phyloP scores from a whole-genome alignment of 2,329 filamentous ascomycete genomes.

The Pseudocercospora crystallina region DNA sequence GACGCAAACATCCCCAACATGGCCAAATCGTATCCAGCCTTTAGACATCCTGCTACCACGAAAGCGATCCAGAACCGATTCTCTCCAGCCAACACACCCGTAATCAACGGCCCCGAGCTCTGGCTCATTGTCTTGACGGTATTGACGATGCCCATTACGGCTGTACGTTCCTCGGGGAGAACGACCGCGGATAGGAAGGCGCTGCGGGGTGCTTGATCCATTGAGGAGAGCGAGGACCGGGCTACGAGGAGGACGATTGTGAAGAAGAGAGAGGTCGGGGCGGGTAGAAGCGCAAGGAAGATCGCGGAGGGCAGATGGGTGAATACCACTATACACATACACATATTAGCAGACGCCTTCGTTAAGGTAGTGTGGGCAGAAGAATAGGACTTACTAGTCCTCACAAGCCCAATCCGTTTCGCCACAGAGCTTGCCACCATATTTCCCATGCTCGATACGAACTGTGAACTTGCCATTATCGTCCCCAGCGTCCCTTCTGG shows the following conservation, averaged over 20 bases:
- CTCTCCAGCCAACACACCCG: slow-evolving; percentile 60
- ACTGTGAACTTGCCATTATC: slow-evolving; percentile 51
- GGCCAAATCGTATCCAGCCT: slow-evolving; percentile 50
- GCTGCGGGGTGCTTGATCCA: slow-evolving; percentile 69
- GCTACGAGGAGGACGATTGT: slow-evolving; percentile 62
- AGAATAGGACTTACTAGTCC: slow-evolving; percentile 62
- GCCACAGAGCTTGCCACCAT: slow-evolving; percentile 61
- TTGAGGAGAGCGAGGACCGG: slow-evolving; percentile 62
- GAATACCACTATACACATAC: slow-evolving; percentile 45
- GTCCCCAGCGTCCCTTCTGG: slow-evolving; percentile 53
- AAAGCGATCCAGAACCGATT: slow-evolving; percentile 63
- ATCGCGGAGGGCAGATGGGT: slow-evolving; percentile 70
- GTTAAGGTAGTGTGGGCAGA: background rate
- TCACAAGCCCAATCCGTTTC: slow-evolving; percentile 58
- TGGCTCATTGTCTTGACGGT: slow-evolving; percentile 66
- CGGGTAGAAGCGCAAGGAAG: slow-evolving; percentile 60
- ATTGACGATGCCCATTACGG: slow-evolving; percentile 69
- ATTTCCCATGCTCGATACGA: slow-evolving; percentile 44
- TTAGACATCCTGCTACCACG: slow-evolving; percentile 61
- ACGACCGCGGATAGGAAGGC: slow-evolving; percentile 69
- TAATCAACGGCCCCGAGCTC: slow-evolving; percentile 62
- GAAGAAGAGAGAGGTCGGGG: slow-evolving; percentile 54
- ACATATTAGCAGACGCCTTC: background rate
- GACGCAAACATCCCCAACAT: slow-evolving; percentile 32
- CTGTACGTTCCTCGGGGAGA: slow-evolving; percentile 65